phyloP scores from a whole-genome alignment of 495 filamentous ascomycete species.

The Corynascus novoguineensis region DNA sequence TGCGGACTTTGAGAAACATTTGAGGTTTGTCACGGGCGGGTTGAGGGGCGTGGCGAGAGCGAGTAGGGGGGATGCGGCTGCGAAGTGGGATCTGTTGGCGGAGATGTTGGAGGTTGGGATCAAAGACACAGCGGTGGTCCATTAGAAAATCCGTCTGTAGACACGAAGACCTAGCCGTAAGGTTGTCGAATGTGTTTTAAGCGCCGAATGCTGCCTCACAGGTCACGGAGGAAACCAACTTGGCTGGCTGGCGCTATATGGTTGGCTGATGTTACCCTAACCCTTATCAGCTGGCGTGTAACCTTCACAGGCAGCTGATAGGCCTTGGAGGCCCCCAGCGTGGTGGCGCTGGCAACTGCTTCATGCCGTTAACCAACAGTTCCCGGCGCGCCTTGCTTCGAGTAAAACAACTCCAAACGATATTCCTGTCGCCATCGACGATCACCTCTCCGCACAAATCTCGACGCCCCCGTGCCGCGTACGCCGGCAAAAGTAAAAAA shows the following conservation, averaged over 20 bases:
- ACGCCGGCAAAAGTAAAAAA: not conserved
- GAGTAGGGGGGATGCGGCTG: slow-evolving; percentile 44
- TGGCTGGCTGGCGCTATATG: too few relatives aligned
- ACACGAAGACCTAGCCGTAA: too few relatives aligned
- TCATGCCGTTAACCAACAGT: too few relatives aligned
- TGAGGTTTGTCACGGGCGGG: slow-evolving; percentile 51
- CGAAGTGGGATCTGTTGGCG: slow-evolving; percentile 54
- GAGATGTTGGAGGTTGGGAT: slow-evolving; percentile 54
- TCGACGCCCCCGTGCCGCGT: not conserved
- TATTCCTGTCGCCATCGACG: not conserved
- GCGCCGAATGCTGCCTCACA: too few relatives aligned
- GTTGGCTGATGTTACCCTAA: too few relatives aligned
- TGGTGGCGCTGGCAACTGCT: not conserved
- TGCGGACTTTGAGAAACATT: slow-evolving; percentile 44
- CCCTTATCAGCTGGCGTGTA: too few relatives aligned
- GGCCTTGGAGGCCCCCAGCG: too few relatives aligned
- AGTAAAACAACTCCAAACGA: not conserved
- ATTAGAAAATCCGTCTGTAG: too few relatives aligned
- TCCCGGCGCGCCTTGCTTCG: too few relatives aligned
- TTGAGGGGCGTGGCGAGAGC: slow-evolving; percentile 55
- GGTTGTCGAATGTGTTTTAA: too few relatives aligned
- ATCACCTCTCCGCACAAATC: not conserved
- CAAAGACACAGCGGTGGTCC: not conserved
- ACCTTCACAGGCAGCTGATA: too few relatives aligned
- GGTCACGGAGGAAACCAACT: too few relatives aligned